A percentile compares a stretch with the other conserved stretches of the same genome.
Evolutionary conservation across 345 rosid genomes (phyloP).

Genomic region (Populus ilicifolia): DNA sequence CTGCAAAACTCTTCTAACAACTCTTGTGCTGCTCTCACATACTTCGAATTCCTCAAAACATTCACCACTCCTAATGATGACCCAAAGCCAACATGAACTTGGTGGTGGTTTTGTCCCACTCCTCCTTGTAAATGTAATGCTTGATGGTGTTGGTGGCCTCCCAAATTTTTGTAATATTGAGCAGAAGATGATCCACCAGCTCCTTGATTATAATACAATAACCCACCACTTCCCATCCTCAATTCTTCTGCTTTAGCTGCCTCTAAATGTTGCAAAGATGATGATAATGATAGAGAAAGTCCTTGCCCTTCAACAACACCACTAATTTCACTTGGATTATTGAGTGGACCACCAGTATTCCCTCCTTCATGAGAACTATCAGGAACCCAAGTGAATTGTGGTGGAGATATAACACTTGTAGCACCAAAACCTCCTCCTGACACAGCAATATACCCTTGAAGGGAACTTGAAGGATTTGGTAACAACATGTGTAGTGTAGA

Average conservation of each 20-base stretch:
- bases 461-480: constrained; percentile 57
- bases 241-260: constrained; percentile 85
- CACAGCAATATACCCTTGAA: constrained; percentile 39
- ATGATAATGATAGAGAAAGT: constrained; percentile 75
- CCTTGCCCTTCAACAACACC: constrained; percentile 73
- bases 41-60: constrained; percentile 71
- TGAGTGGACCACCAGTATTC: constrained; percentile 23
- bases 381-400: constrained; percentile 63
- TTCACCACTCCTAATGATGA: constrained; percentile 59
- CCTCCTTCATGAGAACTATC: constrained; percentile 40
- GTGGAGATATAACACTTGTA: constrained; percentile 37
- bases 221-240: constrained; percentile 50
- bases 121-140: constrained; percentile 39
- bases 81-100: constrained; percentile 47
- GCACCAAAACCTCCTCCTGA: constrained; percentile 29
- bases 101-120: constrained; percentile 38
- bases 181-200: constrained; percentile 37
- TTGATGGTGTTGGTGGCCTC: constrained; percentile 27
- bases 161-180: constrained; percentile 45
- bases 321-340: constrained; percentile 46
- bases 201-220: constrained; percentile 44
- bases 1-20: constrained; percentile 91
- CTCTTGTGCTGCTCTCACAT: constrained; percentile 72
- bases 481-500: constrained; percentile 88
- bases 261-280: constrained; percentile 72